Percentiles rank a stretch among this genome's conserved stretches.
Conservation (phyloP, 78 protist species). For the Creolimax fragrantissima region DNA sequence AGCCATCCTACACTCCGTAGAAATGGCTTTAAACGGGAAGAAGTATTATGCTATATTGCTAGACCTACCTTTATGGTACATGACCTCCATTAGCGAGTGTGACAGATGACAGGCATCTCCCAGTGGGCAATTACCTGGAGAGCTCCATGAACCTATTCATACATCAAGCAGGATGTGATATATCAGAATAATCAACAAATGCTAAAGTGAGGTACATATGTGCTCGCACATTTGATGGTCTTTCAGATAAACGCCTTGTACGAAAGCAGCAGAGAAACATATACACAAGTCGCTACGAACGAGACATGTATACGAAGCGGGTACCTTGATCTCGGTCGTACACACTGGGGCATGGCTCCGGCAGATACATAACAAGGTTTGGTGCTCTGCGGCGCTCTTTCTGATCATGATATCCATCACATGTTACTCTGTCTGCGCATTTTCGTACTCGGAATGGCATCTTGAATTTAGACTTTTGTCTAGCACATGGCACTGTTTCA, state of each 20-base stretch:
- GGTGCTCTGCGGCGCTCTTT: slow-evolving; percentile 13
- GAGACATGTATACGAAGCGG: no score
- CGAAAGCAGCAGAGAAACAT: neutral
- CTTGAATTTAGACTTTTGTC: neutral
- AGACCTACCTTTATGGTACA: neutral
- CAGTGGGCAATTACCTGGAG: neutral
- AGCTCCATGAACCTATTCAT: neutral
- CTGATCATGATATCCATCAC: slow-evolving; percentile 16
- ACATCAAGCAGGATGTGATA: no score
- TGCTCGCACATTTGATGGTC: no score
- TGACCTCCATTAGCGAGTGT: slow-evolving; percentile 1
- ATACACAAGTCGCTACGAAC: neutral
- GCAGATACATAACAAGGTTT: neutral
- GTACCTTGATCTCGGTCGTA: neutral
- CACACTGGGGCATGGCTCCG: slow-evolving; percentile 8
- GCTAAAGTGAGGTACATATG: no score
- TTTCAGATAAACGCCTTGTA: no score
- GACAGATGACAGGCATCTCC: neutral
- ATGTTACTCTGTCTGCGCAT: neutral
- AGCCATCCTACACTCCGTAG: no score
- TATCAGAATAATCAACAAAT: no score
- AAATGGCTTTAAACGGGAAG: no score
- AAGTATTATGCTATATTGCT: no score
- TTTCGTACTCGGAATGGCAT: neutral
- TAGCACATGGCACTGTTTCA: neutral